These are phyloP conservation scores for Babjeviella inositovora DNA, from an alignment of 805 yeast species.

Conservation along the genomic window DNA sequence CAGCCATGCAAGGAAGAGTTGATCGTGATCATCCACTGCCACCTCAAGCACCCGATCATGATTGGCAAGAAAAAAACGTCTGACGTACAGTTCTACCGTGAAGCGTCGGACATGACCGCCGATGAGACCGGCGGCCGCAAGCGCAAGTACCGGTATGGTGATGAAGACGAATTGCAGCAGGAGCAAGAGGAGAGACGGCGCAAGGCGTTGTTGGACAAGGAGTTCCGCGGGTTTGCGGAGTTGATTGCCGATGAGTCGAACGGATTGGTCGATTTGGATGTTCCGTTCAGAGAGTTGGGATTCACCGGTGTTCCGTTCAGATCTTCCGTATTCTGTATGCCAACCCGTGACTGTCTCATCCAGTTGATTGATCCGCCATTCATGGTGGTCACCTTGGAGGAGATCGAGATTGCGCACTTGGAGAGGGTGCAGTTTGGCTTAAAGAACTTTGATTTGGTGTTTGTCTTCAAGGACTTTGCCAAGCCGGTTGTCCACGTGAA, in stretches of 20 bases:
- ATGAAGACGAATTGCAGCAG: slow-evolving; percentile 95
- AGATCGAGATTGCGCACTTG: slow-evolving; percentile 85
- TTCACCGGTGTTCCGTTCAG: slow-evolving; percentile 96
- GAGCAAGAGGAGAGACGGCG: slow-evolving; percentile 96
- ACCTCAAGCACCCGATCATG: slow-evolving; percentile 82
- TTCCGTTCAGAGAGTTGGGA: slow-evolving; percentile 91
- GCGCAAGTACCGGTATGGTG: slow-evolving; percentile 78
- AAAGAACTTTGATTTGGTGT: slow-evolving; percentile 93
- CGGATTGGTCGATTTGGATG: slow-evolving; percentile 76
- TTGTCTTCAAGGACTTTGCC: slow-evolving; percentile 82
- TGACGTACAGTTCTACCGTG: slow-evolving; percentile 93
- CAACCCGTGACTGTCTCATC: slow-evolving; percentile 91
- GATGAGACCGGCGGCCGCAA: slow-evolving; percentile 95
- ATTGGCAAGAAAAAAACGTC: slow-evolving; percentile 91
- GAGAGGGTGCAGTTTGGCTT: slow-evolving; percentile 97
- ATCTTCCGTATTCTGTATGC: slow-evolving; percentile 88
- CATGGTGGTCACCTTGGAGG: slow-evolving; percentile 77
- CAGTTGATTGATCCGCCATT: slow-evolving; percentile 94
- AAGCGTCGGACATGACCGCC: slow-evolving; percentile 88
- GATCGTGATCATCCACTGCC: slow-evolving; percentile 83
- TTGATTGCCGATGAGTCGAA: slow-evolving; percentile 77
- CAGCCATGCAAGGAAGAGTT: slow-evolving; percentile 94
- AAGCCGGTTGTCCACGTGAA: slow-evolving; percentile 84
- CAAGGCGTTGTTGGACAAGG: slow-evolving; percentile 80
- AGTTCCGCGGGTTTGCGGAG: slow-evolving; percentile 80